Percentiles rank a stretch among this genome's conserved stretches.
Evolutionary conservation across 2,329 filamentous ascomycete genomes (phyloP).

Genomic region (Fusarium mundagurra): DNA sequence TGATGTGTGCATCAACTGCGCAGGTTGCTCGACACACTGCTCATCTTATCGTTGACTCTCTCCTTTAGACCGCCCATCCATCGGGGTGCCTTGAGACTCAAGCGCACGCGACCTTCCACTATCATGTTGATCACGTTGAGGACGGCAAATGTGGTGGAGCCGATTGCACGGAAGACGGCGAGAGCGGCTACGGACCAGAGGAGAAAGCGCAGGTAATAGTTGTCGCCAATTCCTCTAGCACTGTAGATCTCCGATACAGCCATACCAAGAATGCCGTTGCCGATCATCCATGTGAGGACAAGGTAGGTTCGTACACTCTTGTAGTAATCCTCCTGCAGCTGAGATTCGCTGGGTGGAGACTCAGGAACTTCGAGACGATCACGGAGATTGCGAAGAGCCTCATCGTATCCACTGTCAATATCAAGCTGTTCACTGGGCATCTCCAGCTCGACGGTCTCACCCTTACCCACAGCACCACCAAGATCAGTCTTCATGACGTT

Average conservation of each 20-base stretch:
- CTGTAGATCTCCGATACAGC: slow-evolving; percentile 87
- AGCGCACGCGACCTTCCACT: slow-evolving; percentile 82
- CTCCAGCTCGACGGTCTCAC: slow-evolving; percentile 88
- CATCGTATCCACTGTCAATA: slow-evolving; percentile 97
- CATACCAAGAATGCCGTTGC: slow-evolving; percentile 94
- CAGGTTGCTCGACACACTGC: slow-evolving; percentile 59
- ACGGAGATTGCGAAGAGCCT: slow-evolving; percentile 93
- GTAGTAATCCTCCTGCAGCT: slow-evolving; percentile 98
- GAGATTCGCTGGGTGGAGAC: slow-evolving; percentile 72
- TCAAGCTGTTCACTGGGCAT: slow-evolving; percentile 99
- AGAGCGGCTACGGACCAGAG: slow-evolving; percentile 89
- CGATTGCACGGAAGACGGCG: slow-evolving; percentile 88
- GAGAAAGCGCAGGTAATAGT: slow-evolving; percentile 92
- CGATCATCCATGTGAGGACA: slow-evolving; percentile 93
- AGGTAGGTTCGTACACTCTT: slow-evolving; percentile 97
- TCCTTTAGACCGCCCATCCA: slow-evolving; percentile 58
- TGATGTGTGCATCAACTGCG: slow-evolving; percentile 44
- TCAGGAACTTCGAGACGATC: slow-evolving; percentile 86
- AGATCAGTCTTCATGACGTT: slow-evolving; percentile 94
- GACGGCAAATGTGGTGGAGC: slow-evolving; percentile 81
- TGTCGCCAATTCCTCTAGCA: slow-evolving; percentile 75
- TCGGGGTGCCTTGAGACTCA: slow-evolving; percentile 65
- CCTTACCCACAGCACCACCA: slow-evolving; percentile 82
- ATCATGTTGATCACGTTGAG: slow-evolving; percentile 86
- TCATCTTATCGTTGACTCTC: slow-evolving; percentile 59